Evolutionary conservation across 1,139 yeast genomes (phyloP).

Genomic region (Zygotorulaspora mrakii): DNA sequence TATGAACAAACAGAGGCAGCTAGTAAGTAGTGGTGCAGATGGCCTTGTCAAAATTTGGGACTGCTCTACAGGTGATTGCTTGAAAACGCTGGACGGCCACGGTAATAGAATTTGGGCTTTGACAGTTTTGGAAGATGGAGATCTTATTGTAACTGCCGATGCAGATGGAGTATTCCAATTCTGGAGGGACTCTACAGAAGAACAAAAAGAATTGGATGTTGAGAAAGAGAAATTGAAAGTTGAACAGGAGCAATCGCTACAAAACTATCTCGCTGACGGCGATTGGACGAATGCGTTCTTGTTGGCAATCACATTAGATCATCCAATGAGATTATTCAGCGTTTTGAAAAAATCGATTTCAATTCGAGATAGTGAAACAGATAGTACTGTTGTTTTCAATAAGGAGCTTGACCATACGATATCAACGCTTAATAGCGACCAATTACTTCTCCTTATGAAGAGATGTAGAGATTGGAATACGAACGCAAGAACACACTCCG

Average conservation of each 20-base stretch:
- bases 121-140: constrained; percentile 62
- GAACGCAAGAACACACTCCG: constrained; percentile 72
- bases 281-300: constrained; percentile 89
- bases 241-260: constrained; percentile 83
- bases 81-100: constrained; percentile 84
- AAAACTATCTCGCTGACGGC: constrained; percentile 62
- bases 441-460: constrained; percentile 56
- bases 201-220: constrained; percentile 48
- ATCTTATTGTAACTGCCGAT: constrained; percentile 75
- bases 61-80: constrained; percentile 65
- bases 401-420: constrained; percentile 63
- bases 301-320: constrained; percentile 78
- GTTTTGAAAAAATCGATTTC: constrained; percentile 56
- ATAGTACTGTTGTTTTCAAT: constrained; percentile 49
- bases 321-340: constrained; percentile 77
- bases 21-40: constrained; percentile 89
- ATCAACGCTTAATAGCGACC: constrained; percentile 53
- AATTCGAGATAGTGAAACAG: constrained; percentile 19
- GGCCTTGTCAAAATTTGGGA: constrained; percentile 94
- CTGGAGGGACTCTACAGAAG: constrained; percentile 87
- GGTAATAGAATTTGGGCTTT: constrained; percentile 94
- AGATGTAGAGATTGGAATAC: constrained; percentile 94
- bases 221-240: constrained; percentile 54
- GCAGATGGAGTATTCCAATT: constrained; percentile 89
- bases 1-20: constrained; percentile 60